Conservation (phyloP, 495 filamentous ascomycete genomes). For the Penicillium taxi region DNA sequence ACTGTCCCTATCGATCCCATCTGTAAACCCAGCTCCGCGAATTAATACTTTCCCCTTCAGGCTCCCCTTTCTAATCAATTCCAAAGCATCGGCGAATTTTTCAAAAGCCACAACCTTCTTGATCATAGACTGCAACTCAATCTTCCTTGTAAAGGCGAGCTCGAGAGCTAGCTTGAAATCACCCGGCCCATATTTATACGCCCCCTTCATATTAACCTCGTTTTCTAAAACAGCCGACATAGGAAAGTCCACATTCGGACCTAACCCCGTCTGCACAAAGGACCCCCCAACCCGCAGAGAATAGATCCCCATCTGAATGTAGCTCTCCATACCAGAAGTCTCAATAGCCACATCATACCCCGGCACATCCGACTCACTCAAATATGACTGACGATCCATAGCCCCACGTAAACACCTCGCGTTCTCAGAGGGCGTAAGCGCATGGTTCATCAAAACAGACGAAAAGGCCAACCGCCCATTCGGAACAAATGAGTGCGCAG, state of each 20-base stretch:
- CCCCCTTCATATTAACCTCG: constrained; percentile 72
- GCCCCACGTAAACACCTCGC: constrained; percentile 20
- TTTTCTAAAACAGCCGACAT: constrained; percentile 74
- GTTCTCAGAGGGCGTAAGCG: constrained; percentile 22
- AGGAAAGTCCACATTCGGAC: constrained; percentile 72
- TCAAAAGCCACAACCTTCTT: constrained; percentile 61
- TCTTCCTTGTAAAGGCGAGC: constrained; percentile 52
- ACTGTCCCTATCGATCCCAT: background rate
- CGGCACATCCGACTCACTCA: constrained; percentile 6
- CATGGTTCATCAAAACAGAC: constrained; percentile 20
- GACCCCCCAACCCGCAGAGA: constrained; percentile 62
- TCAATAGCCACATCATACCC: constrained; percentile 79
- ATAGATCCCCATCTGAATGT: constrained; percentile 68
- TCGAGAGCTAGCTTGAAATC: constrained; percentile 75
- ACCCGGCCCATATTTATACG: constrained; percentile 74
- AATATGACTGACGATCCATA: constrained; percentile 5
- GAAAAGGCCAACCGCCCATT: constrained; percentile 31
- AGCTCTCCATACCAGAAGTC: constrained; percentile 70
- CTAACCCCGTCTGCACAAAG: constrained; percentile 83
- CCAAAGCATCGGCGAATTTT: constrained; percentile 69
- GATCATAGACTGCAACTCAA: constrained; percentile 66
- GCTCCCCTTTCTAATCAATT: constrained; percentile 64
- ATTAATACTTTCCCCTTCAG: constrained; percentile 86
- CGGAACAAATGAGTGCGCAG: constrained; percentile 59
- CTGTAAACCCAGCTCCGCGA: constrained; percentile 39